phyloP scores from a whole-genome alignment of 73 alveolate species.

The Breviolum minutum region DNA sequence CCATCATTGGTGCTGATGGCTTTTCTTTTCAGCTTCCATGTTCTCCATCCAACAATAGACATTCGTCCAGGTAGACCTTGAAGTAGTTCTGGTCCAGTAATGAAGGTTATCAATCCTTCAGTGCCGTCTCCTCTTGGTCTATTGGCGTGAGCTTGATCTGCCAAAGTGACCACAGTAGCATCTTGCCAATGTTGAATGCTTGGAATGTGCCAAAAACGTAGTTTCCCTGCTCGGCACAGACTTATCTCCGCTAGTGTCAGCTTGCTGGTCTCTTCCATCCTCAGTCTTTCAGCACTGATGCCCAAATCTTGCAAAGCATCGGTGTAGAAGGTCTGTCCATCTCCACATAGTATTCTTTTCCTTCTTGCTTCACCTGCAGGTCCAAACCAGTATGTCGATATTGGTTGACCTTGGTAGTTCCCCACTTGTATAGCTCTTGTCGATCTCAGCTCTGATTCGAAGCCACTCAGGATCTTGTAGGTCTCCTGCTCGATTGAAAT shows the following conservation, averaged over 20 bases:
- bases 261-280: not conserved
- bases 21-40: not conserved
- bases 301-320: not conserved
- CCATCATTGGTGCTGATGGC: constrained; percentile 4
- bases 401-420: not conserved
- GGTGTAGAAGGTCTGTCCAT: not conserved
- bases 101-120: not conserved
- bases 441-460: not conserved
- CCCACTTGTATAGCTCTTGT: too few species aligned
- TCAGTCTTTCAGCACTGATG: not conserved
- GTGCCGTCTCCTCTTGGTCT: not conserved
- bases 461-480: not conserved
- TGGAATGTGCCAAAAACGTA: not conserved
- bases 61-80: not conserved
- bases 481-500: not conserved
- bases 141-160: not conserved
- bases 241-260: not conserved
- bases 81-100: not conserved
- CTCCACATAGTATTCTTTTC: not conserved
- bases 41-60: not conserved
- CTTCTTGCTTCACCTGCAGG: not conserved
- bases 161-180: not conserved
- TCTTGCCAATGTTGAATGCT: not conserved
- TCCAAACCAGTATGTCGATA: not conserved
- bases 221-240: not conserved